A percentile compares a stretch with the other conserved stretches of the same genome.
Conservation (phyloP, 2,329 filamentous ascomycete species). For the Penicillium sp. region DNA sequence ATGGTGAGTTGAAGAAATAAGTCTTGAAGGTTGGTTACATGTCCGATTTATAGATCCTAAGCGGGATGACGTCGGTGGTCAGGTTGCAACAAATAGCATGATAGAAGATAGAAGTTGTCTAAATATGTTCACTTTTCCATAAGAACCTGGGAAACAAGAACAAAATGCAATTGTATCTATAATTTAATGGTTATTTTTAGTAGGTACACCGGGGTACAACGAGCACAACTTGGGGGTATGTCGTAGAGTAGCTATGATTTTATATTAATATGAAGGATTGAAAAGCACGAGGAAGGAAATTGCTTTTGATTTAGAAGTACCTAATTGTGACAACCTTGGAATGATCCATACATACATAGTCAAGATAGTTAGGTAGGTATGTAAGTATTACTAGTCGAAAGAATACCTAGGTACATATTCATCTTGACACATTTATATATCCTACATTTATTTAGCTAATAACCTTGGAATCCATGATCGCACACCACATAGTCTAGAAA, state of each 20-base stretch:
- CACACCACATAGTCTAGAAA: not conserved
- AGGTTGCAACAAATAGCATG: not conserved
- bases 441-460: not conserved
- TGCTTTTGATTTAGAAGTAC: not conserved
- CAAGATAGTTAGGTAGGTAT: not conserved
- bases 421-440: not conserved
- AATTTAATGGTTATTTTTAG: not conserved
- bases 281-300: too few species aligned
- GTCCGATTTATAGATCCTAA: slow-evolving; percentile 13
- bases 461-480: not conserved
- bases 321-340: not conserved
- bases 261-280: not conserved
- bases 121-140: not conserved
- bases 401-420: not conserved
- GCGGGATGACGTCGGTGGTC: slow-evolving; percentile 24
- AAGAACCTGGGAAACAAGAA: not conserved
- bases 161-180: not conserved
- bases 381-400: not conserved
- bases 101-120: not conserved
- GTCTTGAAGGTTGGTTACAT: not conserved
- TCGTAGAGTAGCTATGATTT: not conserved
- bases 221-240: not conserved
- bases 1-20: not conserved
- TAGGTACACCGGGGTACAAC: not conserved
- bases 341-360: not conserved